Evolutionary conservation across 768 basidiomycete genomes (phyloP), one percentile per base, ranked within the genome.

Genomic region (Psilocybe subaeruginosa): DNA sequence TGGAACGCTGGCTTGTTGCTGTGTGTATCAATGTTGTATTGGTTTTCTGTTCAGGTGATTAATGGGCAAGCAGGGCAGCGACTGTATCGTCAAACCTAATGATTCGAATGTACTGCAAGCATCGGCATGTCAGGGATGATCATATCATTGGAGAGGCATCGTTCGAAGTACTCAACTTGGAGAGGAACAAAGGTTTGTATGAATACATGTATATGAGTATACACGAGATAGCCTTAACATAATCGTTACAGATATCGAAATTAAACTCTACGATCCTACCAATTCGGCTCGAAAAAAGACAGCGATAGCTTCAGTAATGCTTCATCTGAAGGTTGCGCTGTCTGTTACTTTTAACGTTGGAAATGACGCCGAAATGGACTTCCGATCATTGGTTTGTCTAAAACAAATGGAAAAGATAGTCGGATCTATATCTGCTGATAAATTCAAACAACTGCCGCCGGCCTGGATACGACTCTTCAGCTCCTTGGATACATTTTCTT

Each of bases 321-420:
- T 55, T 11, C 41, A 31, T 11, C 16, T 55, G 14, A 39, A 45
- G 27, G 54, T 45, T 6, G 54, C 54, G 19, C 19, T 55, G 27
- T 43, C 54, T 16, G 54, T 55, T 3, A 55, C 41, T n/a, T 55
- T 55, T n/a, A 45, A 55, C 7, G 16, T 16, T 8, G 37, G 27
- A 16, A 16, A 45, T 11, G 19, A 27, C 12, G 23, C 35, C 41
- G 54, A 39, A 12, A 23, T 49, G 47, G 54, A 55, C 19, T 29
- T 55, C 41, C 39, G 54, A 8, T 55, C 54, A 17, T 29, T 27
- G 41, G 17, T 3, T 31, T 55, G 12, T 31, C 19, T 45, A 3
- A 33, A 55, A 45, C 54, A 55, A 27, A 55, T 55, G 54, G 54
- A 55, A 43, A 27, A 6, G 19, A 55, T 55, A 29, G 41, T 55